Percentiles rank a stretch among this genome's conserved stretches.
These are phyloP conservation scores for Aspergillus proliferans DNA, from an alignment of 2,329 filamentous ascomycete species.

Conservation along the genomic window DNA sequence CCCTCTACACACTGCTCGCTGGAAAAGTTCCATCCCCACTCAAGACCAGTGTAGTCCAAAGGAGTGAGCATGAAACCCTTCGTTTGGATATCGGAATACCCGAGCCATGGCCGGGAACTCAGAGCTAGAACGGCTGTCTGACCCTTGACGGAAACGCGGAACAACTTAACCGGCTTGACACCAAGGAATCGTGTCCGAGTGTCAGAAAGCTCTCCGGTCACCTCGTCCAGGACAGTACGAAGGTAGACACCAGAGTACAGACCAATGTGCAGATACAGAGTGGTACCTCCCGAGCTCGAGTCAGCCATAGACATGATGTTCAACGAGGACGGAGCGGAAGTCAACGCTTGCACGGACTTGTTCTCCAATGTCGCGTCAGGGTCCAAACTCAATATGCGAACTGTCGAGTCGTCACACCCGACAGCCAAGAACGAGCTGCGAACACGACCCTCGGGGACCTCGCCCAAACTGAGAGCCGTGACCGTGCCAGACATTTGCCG, in stretches of 20 bases:
- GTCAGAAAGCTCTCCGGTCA: conserved; percentile 91
- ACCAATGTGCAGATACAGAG: conserved; percentile 91
- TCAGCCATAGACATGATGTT: conserved; percentile 95
- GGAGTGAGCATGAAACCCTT: conserved; percentile 89
- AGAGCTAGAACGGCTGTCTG: conserved; percentile 81
- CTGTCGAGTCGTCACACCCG: conserved; percentile 93
- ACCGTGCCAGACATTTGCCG: conserved; percentile 94
- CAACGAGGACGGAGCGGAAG: conserved; percentile 79
- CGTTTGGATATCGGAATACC: conserved; percentile 81
- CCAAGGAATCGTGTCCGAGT: conserved; percentile 92
- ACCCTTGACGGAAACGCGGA: conserved; percentile 80
- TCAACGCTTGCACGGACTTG: conserved; percentile 89
- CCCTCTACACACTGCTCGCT: conserved; percentile 90
- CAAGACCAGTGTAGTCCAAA: conserved; percentile 76
- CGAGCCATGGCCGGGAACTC: conserved; percentile 92
- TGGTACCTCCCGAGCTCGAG: conserved; percentile 79
- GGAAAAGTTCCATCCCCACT: conserved; percentile 95
- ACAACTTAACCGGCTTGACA: conserved; percentile 81
- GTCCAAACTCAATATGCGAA: conserved; percentile 83
- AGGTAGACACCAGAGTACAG: conserved; percentile 94
- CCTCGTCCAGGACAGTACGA: conserved; percentile 86
- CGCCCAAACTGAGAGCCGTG: conserved; percentile 86
- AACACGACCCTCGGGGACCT: conserved; percentile 82
- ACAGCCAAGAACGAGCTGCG: conserved; percentile 92
- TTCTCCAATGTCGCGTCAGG: conserved; percentile 86